Base-by-base conservation (phyloP, 805 yeast genomes). In the Metschnikowia corniflorae region DNA sequence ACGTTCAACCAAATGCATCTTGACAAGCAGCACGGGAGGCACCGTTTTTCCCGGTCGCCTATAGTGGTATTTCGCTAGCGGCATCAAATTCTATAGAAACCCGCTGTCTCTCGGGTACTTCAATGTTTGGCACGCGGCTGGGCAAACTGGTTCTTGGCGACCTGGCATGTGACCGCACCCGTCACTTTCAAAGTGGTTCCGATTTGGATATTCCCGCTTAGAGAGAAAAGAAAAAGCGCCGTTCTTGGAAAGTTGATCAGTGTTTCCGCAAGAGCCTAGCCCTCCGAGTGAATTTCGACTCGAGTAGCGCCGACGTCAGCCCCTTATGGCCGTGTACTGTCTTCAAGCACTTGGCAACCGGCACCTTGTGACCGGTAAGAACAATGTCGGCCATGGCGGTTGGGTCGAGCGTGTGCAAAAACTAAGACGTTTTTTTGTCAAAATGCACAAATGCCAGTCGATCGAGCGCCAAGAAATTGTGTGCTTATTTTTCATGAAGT, bases 1-100 rank as follows among this genome's bases (percentile, higher is more conserved):
- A 29, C 52, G 46, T 27, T 48, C 50, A 31, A 44, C 29, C 12
- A 38, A 21, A 7, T 48, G 50, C 12, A 37, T 27, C 18, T 32
- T 37, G 14, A 40, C 39, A 14, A 40, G 31, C 19, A 23, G 38
- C 15, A 36, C 31, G 23, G 28, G 37, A n/a, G 45, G 15, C 16
- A 25, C 29, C 8, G 47, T 14, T 41, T 35, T 22, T 37, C 33
- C 47, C 49, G 41, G 10, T 31, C 31, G 9, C 49, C 44, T 3
- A 2, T 13, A n/a, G 24, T 19, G 8, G 29, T 38, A 47, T 14
- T 3, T 47, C 50, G 16, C 16, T 25, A 1, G 28, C 29, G 15
- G 33, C 37, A 9, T 27, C 16, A 21, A 13, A 25, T 15, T 17
- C 21, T 1, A 42, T 35, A 17, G 17, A 21, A 3, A 35, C 25